Evolutionary conservation across 345 rosid genomes (phyloP).

Genomic region (Arabis hirsuta): DNA sequence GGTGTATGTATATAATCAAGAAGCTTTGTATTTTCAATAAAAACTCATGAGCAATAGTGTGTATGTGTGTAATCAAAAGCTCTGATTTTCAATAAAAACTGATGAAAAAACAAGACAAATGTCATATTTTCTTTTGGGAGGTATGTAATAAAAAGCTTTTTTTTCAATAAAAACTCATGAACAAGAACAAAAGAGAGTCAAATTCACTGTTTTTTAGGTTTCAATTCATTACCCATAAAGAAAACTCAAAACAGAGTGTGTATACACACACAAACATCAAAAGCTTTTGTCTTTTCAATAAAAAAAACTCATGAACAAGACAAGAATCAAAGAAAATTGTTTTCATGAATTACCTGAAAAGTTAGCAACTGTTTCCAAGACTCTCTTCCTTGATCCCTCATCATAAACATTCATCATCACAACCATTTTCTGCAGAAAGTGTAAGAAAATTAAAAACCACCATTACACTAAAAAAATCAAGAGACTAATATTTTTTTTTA

Average conservation of each 20-base stretch:
- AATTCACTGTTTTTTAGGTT: background rate
- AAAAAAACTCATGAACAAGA: background rate
- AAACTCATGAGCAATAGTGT: background rate
- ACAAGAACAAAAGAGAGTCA: background rate
- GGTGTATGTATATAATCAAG: no score
- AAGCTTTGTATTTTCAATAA: background rate
- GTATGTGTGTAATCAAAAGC: background rate
- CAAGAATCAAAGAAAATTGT: background rate
- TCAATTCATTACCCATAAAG: background rate
- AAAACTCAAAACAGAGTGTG: background rate
- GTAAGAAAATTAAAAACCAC: background rate
- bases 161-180: background rate
- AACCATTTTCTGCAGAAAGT: constrained; percentile 63
- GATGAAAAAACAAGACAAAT: background rate
- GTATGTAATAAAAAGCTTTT: background rate
- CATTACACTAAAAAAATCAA: constrained; percentile 1
- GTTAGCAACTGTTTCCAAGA: constrained; percentile 56
- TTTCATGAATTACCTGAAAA: constrained; percentile 48
- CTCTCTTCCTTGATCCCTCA: constrained; percentile 56
- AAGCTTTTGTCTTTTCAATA: background rate
- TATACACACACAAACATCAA: background rate
- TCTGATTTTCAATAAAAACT: background rate
- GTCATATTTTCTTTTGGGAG: no score
- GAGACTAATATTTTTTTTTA: background rate
- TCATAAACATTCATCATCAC: constrained; percentile 58